Percentiles rank a stretch among this genome's conserved stretches.
phyloP scores from a whole-genome alignment of 1,284 basidiomycete species.

The Leccinum pachyderme region DNA sequence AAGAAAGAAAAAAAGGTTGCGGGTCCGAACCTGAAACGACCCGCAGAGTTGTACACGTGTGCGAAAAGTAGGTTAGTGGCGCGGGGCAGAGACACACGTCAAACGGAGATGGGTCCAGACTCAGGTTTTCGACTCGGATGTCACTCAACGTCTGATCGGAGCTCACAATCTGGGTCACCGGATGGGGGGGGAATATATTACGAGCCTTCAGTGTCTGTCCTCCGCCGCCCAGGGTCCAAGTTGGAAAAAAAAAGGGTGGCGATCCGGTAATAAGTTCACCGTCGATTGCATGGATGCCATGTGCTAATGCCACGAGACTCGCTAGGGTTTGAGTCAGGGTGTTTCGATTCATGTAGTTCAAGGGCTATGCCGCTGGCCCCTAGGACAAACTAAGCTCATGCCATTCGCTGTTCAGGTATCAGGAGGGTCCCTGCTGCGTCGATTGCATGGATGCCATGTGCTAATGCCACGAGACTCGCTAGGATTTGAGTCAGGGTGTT shows the following conservation, averaged over 20 bases:
- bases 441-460: constrained; percentile 21
- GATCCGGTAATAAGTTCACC: constrained; percentile 1
- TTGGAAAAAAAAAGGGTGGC: neutral
- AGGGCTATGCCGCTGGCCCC: neutral
- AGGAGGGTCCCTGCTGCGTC: constrained; percentile 8
- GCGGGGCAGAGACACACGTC: too few species aligned
- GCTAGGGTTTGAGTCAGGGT: too few species aligned
- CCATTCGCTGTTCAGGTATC: neutral
- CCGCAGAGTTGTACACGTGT: neutral
- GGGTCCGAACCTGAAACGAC: neutral
- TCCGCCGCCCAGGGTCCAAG: neutral
- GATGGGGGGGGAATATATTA: neutral
- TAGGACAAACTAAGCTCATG: neutral
- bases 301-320: constrained; percentile 18
- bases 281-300: constrained; percentile 23
- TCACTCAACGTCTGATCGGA: neutral
- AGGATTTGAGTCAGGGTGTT: too few species aligned
- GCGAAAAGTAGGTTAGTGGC: constrained; percentile 1
- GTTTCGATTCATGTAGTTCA: neutral
- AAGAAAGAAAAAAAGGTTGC: neutral
- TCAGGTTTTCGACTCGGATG: neutral
- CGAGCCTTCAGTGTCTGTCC: neutral
- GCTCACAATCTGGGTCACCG: too few species aligned
- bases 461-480: constrained; percentile 17
- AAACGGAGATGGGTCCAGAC: neutral